Evolutionary conservation across 495 filamentous ascomycete genomes (phyloP).

Genomic region (Margaritispora aquatica): DNA sequence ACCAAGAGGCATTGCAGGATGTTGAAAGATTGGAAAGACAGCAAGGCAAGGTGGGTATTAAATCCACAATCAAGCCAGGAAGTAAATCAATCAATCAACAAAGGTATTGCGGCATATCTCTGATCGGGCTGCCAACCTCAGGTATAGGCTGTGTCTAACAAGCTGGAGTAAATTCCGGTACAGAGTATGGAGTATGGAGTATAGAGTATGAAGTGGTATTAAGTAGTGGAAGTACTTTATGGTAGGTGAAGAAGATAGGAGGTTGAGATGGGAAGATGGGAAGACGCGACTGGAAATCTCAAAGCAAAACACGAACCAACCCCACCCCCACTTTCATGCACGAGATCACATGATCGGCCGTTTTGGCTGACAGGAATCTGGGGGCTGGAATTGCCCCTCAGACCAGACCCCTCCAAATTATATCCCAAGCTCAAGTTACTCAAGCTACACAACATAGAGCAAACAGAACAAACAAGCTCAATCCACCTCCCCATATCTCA

Average conservation of each 20-base stretch:
- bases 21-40: neutral
- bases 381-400: too few relatives aligned
- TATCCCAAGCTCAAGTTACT: neutral
- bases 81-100: neutral
- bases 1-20: constrained; percentile 3
- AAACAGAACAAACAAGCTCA: neutral
- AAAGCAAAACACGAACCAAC: neutral
- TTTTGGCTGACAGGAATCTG: too few relatives aligned
- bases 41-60: neutral
- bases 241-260: too few relatives aligned
- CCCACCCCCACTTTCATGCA: neutral
- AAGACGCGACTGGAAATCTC: neutral
- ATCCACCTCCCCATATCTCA: neutral
- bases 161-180: too few relatives aligned
- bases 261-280: neutral
- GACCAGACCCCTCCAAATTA: neutral
- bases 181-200: too few relatives aligned
- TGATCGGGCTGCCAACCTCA: too few relatives aligned
- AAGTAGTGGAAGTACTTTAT: too few relatives aligned
- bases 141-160: too few relatives aligned
- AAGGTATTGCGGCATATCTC: neutral
- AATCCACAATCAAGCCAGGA: neutral
- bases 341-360: too few relatives aligned
- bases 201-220: too few relatives aligned
- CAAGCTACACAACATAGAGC: too few relatives aligned